Conservation (phyloP, 2,329 filamentous ascomycete genomes). For the Magnaporthiopsis incrustans region DNA sequence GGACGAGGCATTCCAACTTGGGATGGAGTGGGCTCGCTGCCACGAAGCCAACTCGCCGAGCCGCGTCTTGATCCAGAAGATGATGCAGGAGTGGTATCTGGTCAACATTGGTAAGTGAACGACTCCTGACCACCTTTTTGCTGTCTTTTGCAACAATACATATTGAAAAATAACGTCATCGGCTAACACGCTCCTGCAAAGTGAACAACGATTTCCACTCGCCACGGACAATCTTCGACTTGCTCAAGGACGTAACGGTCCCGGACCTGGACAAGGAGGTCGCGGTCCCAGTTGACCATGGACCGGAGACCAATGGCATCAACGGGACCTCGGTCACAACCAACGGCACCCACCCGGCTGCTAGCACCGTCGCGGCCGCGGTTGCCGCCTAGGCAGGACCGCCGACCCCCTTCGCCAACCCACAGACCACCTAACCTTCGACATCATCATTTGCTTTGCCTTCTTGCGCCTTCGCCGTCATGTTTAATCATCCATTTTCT, state of each 20-base stretch:
- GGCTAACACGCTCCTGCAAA: constrained; percentile 25
- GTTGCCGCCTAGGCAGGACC: not conserved
- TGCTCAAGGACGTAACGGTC: constrained; percentile 74
- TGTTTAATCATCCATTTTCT: not conserved
- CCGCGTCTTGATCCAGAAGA: constrained; percentile 66
- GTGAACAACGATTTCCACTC: constrained; percentile 98
- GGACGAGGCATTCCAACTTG: constrained; percentile 91
- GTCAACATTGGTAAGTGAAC: constrained; percentile 76
- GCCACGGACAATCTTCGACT: constrained; percentile 69
- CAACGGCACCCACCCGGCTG: constrained; percentile 8
- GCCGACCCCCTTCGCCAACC: not conserved
- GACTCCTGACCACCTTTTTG: not conserved
- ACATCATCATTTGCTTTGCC: not conserved
- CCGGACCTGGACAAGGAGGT: constrained; percentile 47
- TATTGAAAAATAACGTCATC: no score
- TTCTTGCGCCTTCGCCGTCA: not conserved
- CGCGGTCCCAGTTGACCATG: constrained; percentile 16
- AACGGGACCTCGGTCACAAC: constrained; percentile 10
- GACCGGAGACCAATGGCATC: constrained; percentile 11
- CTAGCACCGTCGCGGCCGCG: no score
- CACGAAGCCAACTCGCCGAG: constrained; percentile 70
- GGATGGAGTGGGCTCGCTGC: constrained; percentile 89
- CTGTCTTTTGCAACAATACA: not conserved
- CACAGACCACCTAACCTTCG: not conserved
- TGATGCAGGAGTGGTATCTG: constrained; percentile 89